Conservation (phyloP, 2,329 filamentous ascomycete genomes). For the Pyrenophora teres region DNA sequence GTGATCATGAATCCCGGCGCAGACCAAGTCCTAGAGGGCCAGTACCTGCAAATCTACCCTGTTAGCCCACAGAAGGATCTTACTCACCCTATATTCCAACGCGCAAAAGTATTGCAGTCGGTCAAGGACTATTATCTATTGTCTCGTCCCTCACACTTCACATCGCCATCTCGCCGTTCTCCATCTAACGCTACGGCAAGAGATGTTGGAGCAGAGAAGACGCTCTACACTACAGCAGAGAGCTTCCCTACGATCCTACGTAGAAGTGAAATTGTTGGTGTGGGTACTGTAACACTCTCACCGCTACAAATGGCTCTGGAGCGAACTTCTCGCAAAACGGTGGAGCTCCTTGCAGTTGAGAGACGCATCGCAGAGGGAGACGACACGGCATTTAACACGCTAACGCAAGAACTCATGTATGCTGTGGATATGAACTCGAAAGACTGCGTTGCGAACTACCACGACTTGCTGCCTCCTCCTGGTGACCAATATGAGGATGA, state of each 20-base stretch:
- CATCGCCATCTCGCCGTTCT: conserved; percentile 72
- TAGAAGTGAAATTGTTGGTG: conserved; percentile 79
- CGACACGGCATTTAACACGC: conserved; percentile 67
- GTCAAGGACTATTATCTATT: conserved; percentile 87
- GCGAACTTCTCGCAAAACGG: conserved; percentile 85
- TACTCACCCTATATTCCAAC: conserved; percentile 81
- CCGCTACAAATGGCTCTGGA: conserved; percentile 89
- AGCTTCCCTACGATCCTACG: conserved; percentile 89
- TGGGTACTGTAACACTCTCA: conserved; percentile 68
- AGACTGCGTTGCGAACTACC: conserved; percentile 79
- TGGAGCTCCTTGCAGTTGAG: conserved; percentile 78
- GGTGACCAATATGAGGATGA: conserved; percentile 45
- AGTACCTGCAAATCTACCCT: conserved; percentile 81
- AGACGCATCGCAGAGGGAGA: conserved; percentile 75
- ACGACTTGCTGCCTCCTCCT: conserved; percentile 67
- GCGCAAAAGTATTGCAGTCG: conserved; percentile 78
- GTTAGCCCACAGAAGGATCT: conserved; percentile 84
- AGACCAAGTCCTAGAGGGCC: conserved; percentile 82
- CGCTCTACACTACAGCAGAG: conserved; percentile 80
- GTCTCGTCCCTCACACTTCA: conserved; percentile 77
- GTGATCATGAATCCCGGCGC: conserved; percentile 75
- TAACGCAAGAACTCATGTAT: conserved; percentile 76
- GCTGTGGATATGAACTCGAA: conserved; percentile 76
- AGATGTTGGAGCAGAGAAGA: conserved; percentile 81
- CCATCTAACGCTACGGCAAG: conserved; percentile 68